Evolutionary conservation across 805 yeast genomes (phyloP).

Genomic region (Candida jianshihensis): DNA sequence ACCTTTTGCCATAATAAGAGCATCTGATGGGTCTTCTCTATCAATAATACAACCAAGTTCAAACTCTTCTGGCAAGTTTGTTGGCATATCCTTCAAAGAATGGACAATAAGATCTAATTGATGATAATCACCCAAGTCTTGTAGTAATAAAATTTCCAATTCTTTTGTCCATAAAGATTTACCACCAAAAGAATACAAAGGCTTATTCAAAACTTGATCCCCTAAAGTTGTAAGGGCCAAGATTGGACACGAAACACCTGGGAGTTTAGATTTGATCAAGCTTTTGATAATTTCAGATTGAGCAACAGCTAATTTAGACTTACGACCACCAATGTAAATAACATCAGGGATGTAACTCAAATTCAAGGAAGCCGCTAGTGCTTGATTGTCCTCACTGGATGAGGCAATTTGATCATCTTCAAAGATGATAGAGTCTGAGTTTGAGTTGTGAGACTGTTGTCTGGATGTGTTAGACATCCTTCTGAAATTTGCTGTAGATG

Average conservation of each 20-base stretch:
- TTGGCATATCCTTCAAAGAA: conserved; percentile 90
- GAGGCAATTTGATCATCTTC: conserved; percentile 17
- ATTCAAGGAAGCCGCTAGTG: conserved; percentile 6
- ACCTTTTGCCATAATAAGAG: conserved; percentile 64
- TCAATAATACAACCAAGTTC: conserved; percentile 80
- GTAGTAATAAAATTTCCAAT: conserved; percentile 69
- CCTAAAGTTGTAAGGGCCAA: conserved; percentile 82
- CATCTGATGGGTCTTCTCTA: conserved; percentile 93
- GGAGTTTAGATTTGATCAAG: conserved; percentile 50
- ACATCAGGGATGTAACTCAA: conserved; percentile 21
- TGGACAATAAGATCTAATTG: conserved; percentile 87
- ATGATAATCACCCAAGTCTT: conserved; percentile 53
- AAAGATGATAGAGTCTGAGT: conserved; percentile 17
- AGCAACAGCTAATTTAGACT: conserved; percentile 77
- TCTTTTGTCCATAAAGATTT: conserved; percentile 96
- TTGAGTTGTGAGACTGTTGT: conserved; percentile 7
- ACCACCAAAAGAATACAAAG: conserved; percentile 93
- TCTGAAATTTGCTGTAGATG: conserved; percentile 7
- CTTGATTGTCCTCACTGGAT: no score
- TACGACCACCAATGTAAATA: conserved; percentile 73
- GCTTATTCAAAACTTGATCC: conserved; percentile 78
- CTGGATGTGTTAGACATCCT: conserved; percentile 11
- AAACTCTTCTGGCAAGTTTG: conserved; percentile 82
- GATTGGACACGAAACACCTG: conserved; percentile 65
- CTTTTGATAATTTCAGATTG: conserved; percentile 74